Evolutionary conservation across 2,329 filamentous ascomycete genomes (phyloP), one percentile per base, ranked within the genome.

Genomic region (Aspergillus sp.): DNA sequence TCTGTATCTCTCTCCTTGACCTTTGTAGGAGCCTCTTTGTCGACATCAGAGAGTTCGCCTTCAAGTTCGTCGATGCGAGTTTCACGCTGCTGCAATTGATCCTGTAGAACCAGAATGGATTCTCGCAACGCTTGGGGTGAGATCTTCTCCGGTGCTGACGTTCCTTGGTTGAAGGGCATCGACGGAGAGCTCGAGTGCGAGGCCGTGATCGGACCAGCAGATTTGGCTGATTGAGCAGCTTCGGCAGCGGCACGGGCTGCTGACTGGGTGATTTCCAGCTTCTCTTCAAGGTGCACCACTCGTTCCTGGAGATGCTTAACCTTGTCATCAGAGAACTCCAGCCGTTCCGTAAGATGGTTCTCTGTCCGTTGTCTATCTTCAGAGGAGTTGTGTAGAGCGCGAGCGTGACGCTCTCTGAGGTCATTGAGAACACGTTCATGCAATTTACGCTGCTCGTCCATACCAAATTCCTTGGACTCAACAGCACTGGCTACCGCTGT

Each of bases 31-130:
- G 91, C 89, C 41, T 96, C 89, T 8, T 87, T 88, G 66, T 96
- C 91, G 3, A 88, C 75, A 59, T 84, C 83, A 17, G 84, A 78
- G 7, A 92, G 79, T 52, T 87, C 82, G 52, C 87, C 83, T 75
- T 96, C 91, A 12, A 98, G 87, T 61, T 89, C 86, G 72, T 99
- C 95, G 64, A 98, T 96, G 40, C 86, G 88, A 59, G 89, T 84
- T 77, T 99, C 95, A 53, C 95, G 92, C 66, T 95, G 91, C 73
- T 98, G 95, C 6, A 99, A 83, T 74, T 99, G 95, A 74, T 98
- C 93, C 76, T 99, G 95, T 24, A 99, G 82, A 17, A 97, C 95
- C 76, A 96, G 87, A 70, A 99, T 97, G 1, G 93, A 96, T 75
- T 99, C 95, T 30, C 95, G 89, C 33, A 99, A 84, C 6, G 95